Percentiles rank a stretch among this genome's conserved stretches.
phyloP scores from a whole-genome alignment of 2,329 filamentous ascomycete species.

The Huntiella moniliformis region DNA sequence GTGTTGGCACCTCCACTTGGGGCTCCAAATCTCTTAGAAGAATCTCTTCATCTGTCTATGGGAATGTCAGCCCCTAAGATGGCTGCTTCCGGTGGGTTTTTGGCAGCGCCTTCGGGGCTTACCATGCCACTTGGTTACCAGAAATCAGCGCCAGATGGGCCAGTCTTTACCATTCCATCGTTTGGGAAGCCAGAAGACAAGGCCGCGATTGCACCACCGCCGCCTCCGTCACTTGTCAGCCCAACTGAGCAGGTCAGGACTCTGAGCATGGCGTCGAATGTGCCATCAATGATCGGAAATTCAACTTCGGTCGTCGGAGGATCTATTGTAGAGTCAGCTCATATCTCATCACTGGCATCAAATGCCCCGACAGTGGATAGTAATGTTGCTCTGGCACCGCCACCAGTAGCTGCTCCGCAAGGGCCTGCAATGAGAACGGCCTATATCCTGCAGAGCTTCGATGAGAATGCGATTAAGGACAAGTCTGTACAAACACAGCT shows the following conservation, averaged over 20 bases:
- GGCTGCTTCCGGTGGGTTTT: constrained; percentile 6
- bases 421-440: constrained; percentile 32
- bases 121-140: constrained; percentile 1
- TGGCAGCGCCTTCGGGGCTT: constrained; percentile 14
- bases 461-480: constrained; percentile 36
- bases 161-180: not conserved
- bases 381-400: not conserved
- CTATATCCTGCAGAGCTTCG: constrained; percentile 41
- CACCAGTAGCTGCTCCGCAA: not conserved
- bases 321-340: too few species aligned
- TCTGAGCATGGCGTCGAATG: too few species aligned
- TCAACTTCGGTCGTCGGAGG: too few species aligned
- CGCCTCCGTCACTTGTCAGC: too few species aligned
- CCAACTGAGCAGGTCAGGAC: too few species aligned
- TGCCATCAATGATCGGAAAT: too few species aligned
- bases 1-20: constrained; percentile 21
- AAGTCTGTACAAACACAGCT: constrained; percentile 38
- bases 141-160: not conserved
- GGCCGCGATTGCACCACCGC: not conserved
- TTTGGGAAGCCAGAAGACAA: not conserved
- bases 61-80: constrained; percentile 16
- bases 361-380: not conserved
- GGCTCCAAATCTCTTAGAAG: constrained; percentile 9
- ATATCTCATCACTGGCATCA: not conserved
- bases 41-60: constrained; percentile 7